phyloP scores from a whole-genome alignment of 129 eudicot genomes.

The Lactuca sativa region DNA sequence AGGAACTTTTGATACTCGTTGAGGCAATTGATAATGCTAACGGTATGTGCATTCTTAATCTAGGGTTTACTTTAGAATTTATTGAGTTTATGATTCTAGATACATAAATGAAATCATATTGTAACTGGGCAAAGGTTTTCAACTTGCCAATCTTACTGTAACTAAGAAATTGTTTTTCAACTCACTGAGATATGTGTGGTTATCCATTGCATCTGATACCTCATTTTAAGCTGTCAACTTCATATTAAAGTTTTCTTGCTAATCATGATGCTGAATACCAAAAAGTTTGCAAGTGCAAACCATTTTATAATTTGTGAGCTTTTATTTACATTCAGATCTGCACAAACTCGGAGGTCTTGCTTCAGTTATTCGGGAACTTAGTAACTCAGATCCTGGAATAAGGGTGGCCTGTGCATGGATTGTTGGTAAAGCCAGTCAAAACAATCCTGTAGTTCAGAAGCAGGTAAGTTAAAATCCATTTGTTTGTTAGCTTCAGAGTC shows the following conservation, averaged over 20 bases:
- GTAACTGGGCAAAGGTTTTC: neutral
- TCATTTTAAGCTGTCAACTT: too few species aligned
- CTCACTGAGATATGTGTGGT: neutral
- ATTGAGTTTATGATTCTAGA: conserved; percentile 2
- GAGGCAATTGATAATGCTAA: conserved; percentile 91
- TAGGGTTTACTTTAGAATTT: neutral
- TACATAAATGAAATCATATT: neutral
- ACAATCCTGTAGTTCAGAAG: conserved; percentile 79
- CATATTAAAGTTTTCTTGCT: neutral
- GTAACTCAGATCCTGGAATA: conserved; percentile 47
- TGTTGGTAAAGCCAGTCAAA: conserved; percentile 90
- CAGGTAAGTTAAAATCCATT: conserved; percentile 46
- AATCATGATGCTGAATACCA: neutral
- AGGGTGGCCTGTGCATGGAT: conserved; percentile 76
- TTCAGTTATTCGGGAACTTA: conserved; percentile 55
- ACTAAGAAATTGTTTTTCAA: neutral
- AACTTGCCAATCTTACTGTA: neutral
- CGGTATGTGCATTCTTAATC: conserved; percentile 40
- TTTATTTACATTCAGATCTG: conserved; percentile 48
- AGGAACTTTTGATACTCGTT: conserved; percentile 84
- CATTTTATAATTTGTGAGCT: neutral
- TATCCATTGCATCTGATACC: neutral
- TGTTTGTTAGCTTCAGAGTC: too few species aligned
- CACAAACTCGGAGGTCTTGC: conserved; percentile 79
- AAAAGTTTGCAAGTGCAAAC: neutral